Conservation (phyloP, 495 filamentous ascomycete species). For the Penicillium arizonense region DNA sequence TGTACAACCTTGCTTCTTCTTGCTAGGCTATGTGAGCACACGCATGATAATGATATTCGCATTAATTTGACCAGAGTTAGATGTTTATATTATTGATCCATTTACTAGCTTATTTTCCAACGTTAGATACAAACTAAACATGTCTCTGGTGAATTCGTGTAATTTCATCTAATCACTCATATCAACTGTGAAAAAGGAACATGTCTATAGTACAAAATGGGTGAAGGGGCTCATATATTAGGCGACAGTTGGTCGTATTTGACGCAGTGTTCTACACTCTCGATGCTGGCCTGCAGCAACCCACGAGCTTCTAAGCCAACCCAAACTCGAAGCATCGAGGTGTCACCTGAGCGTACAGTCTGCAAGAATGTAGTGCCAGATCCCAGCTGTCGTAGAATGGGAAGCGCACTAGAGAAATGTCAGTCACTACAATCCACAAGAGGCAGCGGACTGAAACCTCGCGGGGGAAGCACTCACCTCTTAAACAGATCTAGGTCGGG, state of each 20-base stretch:
- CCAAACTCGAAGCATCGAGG: constrained; percentile 95
- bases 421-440: not conserved
- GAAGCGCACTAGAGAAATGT: constrained; percentile 63
- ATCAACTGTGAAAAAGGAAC: not conserved
- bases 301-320: constrained; percentile 84
- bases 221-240: constrained; percentile 57
- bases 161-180: not conserved
- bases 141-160: not conserved
- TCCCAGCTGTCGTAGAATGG: constrained; percentile 86
- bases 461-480: constrained; percentile 47
- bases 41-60: constrained; percentile 7
- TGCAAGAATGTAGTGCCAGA: constrained; percentile 53
- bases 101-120: not conserved
- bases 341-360: constrained; percentile 64
- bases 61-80: not conserved
- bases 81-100: not conserved
- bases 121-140: not conserved
- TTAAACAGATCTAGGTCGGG: constrained; percentile 86
- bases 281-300: constrained; percentile 82
- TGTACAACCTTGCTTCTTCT: constrained; percentile 8
- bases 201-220: constrained; percentile 8
- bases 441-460: not conserved
- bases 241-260: constrained; percentile 80
- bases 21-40: constrained; percentile 6
- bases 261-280: constrained; percentile 83